phyloP scores from a whole-genome alignment of 1,284 basidiomycete species.

The Marasmius oreades region DNA sequence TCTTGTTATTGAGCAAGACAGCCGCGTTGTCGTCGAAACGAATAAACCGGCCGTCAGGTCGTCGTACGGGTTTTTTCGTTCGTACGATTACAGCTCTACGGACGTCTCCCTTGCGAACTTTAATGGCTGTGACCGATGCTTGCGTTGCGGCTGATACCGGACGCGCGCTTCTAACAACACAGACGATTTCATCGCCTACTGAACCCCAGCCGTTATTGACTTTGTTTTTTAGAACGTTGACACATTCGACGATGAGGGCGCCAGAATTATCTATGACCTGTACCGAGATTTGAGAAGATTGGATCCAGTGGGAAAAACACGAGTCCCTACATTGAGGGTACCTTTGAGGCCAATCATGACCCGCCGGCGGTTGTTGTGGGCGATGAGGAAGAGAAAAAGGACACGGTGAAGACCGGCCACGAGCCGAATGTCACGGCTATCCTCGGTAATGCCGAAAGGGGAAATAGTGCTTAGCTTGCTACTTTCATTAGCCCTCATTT shows the following conservation, averaged over 20 bases:
- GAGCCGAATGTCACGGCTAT: background rate
- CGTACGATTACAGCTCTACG: constrained; percentile 94
- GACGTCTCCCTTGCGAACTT: constrained; percentile 91
- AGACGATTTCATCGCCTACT: constrained; percentile 95
- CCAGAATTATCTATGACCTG: constrained; percentile 99
- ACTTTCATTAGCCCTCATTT: no score
- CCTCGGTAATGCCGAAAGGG: background rate
- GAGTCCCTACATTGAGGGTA: constrained; percentile 69
- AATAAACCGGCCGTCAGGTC: constrained; percentile 85
- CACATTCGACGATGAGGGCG: constrained; percentile 91
- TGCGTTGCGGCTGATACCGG: constrained; percentile 68
- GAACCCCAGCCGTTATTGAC: constrained; percentile 83
- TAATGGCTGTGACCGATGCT: constrained; percentile 65
- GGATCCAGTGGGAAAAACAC: background rate
- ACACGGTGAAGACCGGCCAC: background rate
- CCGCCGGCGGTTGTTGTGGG: background rate
- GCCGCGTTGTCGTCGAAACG: constrained; percentile 98
- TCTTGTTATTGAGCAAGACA: constrained; percentile 94
- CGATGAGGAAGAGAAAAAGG: background rate
- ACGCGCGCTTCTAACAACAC: constrained; percentile 91
- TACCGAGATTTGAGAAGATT: background rate
- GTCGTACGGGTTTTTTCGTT: constrained; percentile 76
- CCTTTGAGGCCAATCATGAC: constrained; percentile 92
- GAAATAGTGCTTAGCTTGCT: background rate
- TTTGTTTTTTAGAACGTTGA: constrained; percentile 96